Evolutionary conservation across 163 green algal genomes (phyloP), one percentile per base, ranked within the genome.

Genomic region (Botryococcus braunii): DNA sequence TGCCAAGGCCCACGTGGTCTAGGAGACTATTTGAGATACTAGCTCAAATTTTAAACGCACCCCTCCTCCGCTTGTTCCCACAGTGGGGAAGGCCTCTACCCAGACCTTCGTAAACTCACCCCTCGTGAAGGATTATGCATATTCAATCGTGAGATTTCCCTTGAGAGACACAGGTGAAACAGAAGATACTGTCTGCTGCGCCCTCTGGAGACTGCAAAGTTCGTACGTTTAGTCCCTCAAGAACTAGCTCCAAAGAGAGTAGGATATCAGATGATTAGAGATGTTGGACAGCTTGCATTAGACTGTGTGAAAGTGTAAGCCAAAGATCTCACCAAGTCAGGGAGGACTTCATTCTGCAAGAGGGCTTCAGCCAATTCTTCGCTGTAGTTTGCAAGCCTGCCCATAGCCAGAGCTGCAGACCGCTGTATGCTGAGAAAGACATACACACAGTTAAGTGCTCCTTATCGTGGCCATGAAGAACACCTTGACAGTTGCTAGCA

Each of bases 351-450:
- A 35, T 91, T 89, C 58, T 88, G 70, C 2, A 94, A 84, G 8
- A 97, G 79, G 17, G 78, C 76, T 69, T 92, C 84, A 25, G 91
- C 91, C 11, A 96, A 68, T 40, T 92, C 80, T 39, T 94, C 81
- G 56, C 77, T 91, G 72, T 92, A 88, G 60, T 88, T 90, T 6
- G 91, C 89, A 37, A 97, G 74, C 1, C 90, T 70, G 0, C 90
- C 91, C 7, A 97, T 68, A 0, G 88, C 90, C 46, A 95, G 71
- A 17, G 91, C 86, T 41, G 91, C 86, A 27, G 81, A 87, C 72
- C 93, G 87, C 59, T 94, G 90, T 35, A 97, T 92, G 71, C 84
- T 92, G 77, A 74, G 61, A n/a, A n/a, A n/a, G n/a, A n/a, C n/a
- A n/a, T n/a, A n/a, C n/a, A n/a, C n/a, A n/a, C n/a, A n/a, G n/a